phyloP scores from a whole-genome alignment of 2,329 filamentous ascomycete species.

The Trichoderma pleuroti region DNA sequence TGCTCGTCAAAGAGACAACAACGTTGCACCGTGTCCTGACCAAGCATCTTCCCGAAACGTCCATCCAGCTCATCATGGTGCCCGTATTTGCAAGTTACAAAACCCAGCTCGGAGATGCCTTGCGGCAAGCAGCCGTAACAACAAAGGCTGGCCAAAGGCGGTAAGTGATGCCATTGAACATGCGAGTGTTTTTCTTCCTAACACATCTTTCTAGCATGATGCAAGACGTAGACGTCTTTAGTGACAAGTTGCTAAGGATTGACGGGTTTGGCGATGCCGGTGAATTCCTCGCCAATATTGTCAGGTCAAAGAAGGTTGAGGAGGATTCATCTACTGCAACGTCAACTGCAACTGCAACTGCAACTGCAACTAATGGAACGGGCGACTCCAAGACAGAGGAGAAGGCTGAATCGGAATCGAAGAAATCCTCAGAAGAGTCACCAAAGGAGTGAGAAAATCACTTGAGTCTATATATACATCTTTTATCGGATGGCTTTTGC shows the following conservation, averaged over 20 bases:
- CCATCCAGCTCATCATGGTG: conserved; percentile 77
- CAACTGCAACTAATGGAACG: conserved; percentile 18
- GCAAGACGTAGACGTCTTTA: conserved; percentile 71
- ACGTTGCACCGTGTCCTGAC: conserved; percentile 79
- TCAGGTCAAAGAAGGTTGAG: conserved; percentile 55
- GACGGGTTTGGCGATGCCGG: conserved; percentile 75
- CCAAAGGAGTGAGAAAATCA: neutral
- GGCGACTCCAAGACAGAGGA: conserved; percentile 20
- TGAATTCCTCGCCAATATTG: conserved; percentile 62
- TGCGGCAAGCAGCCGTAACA: conserved; percentile 61
- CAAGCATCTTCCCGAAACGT: conserved; percentile 74
- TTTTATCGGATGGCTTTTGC: neutral
- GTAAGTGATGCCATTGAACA: conserved; percentile 47
- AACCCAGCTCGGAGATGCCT: conserved; percentile 70
- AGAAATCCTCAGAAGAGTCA: conserved; percentile 14
- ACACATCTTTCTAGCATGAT: conserved; percentile 57
- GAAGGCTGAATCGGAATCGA: conserved; percentile 21
- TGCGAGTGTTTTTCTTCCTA: neutral
- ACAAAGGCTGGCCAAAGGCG: conserved; percentile 67
- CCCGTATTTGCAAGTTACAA: conserved; percentile 81
- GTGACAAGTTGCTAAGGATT: conserved; percentile 67
- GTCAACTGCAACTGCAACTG: neutral
- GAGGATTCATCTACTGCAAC: conserved; percentile 21
- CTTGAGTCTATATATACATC: neutral
- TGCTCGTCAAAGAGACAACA: conserved; percentile 77